These are phyloP conservation scores for Colletotrichum gigasporum DNA, from an alignment of 2,329 filamentous ascomycete species.

Conservation along the genomic window DNA sequence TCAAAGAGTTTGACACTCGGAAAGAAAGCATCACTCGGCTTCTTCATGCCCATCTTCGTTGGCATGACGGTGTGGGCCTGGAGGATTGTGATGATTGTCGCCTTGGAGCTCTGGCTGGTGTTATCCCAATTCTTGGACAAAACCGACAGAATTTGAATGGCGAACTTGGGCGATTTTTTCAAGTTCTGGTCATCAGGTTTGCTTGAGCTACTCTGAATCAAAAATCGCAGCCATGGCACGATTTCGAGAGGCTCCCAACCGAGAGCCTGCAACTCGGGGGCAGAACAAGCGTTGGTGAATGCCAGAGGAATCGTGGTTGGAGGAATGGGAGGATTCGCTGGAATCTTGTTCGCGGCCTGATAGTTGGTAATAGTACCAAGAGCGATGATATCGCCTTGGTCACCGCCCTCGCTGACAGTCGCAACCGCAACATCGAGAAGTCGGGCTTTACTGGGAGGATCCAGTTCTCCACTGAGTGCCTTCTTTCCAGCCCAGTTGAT, in stretches of 20 bases:
- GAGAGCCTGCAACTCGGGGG: constrained; percentile 77
- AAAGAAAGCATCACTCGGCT: constrained; percentile 88
- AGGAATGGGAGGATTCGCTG: constrained; percentile 82
- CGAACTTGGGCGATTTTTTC: constrained; percentile 76
- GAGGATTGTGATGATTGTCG: constrained; percentile 71
- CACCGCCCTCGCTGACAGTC: constrained; percentile 67
- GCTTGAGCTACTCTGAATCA: constrained; percentile 74
- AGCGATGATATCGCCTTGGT: constrained; percentile 77
- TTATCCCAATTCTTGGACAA: constrained; percentile 92
- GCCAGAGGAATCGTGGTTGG: constrained; percentile 83
- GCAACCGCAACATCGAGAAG: constrained; percentile 85
- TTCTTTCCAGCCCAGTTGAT: constrained; percentile 84
- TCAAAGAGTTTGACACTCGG: constrained; percentile 94
- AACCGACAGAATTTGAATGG: constrained; percentile 79
- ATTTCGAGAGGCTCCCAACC: constrained; percentile 89
- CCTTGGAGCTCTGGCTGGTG: constrained; percentile 73
- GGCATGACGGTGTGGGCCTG: constrained; percentile 80
- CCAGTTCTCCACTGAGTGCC: constrained; percentile 76
- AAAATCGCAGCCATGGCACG: constrained; percentile 84
- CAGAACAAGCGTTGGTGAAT: constrained; percentile 77
- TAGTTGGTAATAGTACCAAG: constrained; percentile 80
- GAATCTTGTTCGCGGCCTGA: constrained; percentile 80
- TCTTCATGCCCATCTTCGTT: constrained; percentile 89
- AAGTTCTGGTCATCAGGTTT: constrained; percentile 73
- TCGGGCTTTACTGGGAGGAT: constrained; percentile 70